Conservation (phyloP, 345 rosid species). For the Euphorbia lathyris region DNA sequence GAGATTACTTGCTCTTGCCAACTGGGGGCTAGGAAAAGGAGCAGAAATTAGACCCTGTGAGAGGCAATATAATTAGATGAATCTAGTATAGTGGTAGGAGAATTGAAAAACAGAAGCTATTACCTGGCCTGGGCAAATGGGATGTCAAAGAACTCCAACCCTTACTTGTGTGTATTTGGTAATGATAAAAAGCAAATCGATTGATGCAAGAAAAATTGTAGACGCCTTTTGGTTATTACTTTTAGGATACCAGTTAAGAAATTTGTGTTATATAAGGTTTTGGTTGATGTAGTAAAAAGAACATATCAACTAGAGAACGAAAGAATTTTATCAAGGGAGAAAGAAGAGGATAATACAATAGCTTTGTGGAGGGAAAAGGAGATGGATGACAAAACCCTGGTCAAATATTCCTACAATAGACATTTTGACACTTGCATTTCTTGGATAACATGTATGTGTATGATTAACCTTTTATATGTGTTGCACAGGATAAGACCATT, state of each 20-base stretch:
- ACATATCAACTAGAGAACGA: background rate
- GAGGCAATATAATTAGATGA: background rate
- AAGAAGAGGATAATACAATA: background rate
- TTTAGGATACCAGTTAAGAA: background rate
- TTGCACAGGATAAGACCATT: background rate
- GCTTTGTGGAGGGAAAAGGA: background rate
- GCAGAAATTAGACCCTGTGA: background rate
- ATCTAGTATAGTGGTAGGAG: background rate
- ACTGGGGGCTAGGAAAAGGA: slow-evolving; percentile 4
- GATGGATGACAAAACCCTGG: background rate
- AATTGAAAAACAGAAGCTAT: background rate
- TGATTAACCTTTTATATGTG: no score
- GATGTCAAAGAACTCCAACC: background rate
- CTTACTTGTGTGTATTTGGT: background rate
- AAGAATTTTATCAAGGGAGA: background rate
- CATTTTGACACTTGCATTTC: background rate
- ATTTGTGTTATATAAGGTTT: background rate
- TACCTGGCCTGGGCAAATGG: background rate
- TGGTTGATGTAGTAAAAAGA: background rate
- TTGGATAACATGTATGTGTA: background rate
- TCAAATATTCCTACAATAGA: background rate
- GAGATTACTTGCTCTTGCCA: background rate
- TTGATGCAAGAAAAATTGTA: background rate
- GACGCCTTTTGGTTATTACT: background rate
- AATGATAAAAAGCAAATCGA: background rate